These are phyloP conservation scores for Aspergillus persii DNA, from an alignment of 2,329 filamentous ascomycete species.

Conservation along the genomic window DNA sequence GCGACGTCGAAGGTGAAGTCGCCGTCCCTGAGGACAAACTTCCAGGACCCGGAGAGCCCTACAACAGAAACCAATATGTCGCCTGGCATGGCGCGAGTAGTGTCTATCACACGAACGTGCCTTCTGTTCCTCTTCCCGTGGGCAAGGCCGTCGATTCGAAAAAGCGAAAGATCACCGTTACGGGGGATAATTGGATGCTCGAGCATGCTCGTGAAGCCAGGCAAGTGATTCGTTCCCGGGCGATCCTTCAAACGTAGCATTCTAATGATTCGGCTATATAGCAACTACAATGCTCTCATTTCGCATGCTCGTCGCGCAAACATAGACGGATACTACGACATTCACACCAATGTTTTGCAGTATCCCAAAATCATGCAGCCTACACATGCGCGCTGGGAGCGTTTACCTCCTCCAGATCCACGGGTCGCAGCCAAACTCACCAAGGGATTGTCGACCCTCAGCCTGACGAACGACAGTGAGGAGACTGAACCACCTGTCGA, in stretches of 20 bases:
- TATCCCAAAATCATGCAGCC: constrained; percentile 87
- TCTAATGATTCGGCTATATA: constrained; percentile 38
- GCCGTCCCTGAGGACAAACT: constrained; percentile 86
- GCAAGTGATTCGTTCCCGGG: constrained; percentile 49
- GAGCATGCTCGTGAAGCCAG: constrained; percentile 90
- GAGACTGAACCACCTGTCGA: constrained; percentile 14
- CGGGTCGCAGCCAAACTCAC: constrained; percentile 27
- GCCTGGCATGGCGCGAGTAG: constrained; percentile 97
- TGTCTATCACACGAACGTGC: constrained; percentile 83
- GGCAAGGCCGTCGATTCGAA: constrained; percentile 75
- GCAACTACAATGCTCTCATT: constrained; percentile 79
- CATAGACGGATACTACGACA: constrained; percentile 78
- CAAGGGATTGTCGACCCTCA: constrained; percentile 34
- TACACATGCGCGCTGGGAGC: constrained; percentile 79
- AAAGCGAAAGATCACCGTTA: constrained; percentile 82
- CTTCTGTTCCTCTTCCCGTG: constrained; percentile 70
- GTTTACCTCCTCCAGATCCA: constrained; percentile 53
- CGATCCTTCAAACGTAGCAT: background rate
- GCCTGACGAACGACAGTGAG: constrained; percentile 31
- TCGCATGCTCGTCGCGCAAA: constrained; percentile 67
- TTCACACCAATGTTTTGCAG: constrained; percentile 89
- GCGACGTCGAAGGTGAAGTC: constrained; percentile 80
- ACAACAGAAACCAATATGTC: constrained; percentile 98
- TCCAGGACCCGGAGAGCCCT: constrained; percentile 73
- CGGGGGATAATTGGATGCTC: constrained; percentile 92